These are phyloP conservation scores for Aspergillus vadensis DNA, from an alignment of 2,329 filamentous ascomycete species.

Conservation along the genomic window DNA sequence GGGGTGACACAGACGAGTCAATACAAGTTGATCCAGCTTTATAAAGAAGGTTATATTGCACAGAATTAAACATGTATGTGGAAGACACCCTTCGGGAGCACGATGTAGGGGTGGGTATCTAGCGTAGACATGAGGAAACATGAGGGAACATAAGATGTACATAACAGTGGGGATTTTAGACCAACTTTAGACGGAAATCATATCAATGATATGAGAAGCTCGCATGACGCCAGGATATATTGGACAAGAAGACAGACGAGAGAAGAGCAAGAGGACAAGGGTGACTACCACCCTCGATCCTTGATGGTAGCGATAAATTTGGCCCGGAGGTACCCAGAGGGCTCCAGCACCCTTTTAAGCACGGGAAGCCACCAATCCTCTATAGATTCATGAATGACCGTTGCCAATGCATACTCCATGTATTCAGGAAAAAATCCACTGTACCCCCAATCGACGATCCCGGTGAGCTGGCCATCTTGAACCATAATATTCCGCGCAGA, in stretches of 20 bases:
- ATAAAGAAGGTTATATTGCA: too few relatives aligned
- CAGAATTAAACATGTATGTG: too few relatives aligned
- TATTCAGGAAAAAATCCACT: conserved; percentile 45
- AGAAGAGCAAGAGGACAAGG: too few relatives aligned
- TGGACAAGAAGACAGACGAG: too few relatives aligned
- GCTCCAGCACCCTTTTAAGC: conserved; percentile 3
- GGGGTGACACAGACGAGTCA: too few relatives aligned
- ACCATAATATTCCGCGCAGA: conserved; percentile 34
- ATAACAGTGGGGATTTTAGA: too few relatives aligned
- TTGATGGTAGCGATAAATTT: not conserved
- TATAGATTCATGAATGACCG: not conserved
- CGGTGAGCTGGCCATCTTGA: conserved; percentile 24
- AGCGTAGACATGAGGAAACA: too few relatives aligned
- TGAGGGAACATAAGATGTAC: too few relatives aligned
- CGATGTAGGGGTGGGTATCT: too few relatives aligned
- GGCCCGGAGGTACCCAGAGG: not conserved
- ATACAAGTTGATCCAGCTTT: too few relatives aligned
- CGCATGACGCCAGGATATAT: not conserved
- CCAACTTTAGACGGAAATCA: not conserved
- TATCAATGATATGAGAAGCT: not conserved
- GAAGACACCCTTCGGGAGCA: too few relatives aligned
- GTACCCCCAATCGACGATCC: conserved; percentile 45
- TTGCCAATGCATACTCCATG: conserved; percentile 21
- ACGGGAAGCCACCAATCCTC: conserved; percentile 4
- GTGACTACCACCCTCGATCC: not conserved